A percentile compares a stretch with the other conserved stretches of the same genome.
Conservation (phyloP, 352 stramenopile genomes). For the Pythium sp. region DNA sequence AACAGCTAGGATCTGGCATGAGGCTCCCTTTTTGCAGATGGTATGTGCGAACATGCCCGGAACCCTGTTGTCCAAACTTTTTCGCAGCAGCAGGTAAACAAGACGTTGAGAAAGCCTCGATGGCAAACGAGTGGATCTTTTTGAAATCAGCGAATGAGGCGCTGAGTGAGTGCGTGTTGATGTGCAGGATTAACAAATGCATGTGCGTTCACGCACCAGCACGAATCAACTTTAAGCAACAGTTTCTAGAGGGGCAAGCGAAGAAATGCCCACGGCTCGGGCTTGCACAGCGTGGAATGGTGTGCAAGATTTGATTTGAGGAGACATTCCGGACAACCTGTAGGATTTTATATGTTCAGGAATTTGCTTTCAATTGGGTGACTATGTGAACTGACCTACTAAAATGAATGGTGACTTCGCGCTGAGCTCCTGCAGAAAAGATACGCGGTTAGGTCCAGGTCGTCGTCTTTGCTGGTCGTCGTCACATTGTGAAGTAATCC, state of each 20-base stretch:
- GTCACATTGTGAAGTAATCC: neutral
- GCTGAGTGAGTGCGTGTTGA: neutral
- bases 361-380: neutral
- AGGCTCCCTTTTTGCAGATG: neutral
- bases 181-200: neutral
- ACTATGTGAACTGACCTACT: neutral
- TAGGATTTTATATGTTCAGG: neutral
- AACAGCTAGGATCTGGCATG: neutral
- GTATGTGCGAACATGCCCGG: neutral
- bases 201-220: neutral
- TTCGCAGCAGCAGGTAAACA: neutral
- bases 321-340: neutral
- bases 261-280: neutral
- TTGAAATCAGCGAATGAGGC: neutral
- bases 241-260: neutral
- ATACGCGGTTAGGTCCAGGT: neutral
- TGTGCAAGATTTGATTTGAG: neutral
- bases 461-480: neutral
- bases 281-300: neutral
- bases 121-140: neutral
- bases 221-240: neutral
- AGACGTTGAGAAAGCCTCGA: neutral
- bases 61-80: neutral
- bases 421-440: slow-evolving; percentile 4
- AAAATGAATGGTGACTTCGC: neutral